Percentiles rank a stretch among this genome's conserved stretches.
Conservation (phyloP, 306 rosid genomes). For the Fagus sylvatica region DNA sequence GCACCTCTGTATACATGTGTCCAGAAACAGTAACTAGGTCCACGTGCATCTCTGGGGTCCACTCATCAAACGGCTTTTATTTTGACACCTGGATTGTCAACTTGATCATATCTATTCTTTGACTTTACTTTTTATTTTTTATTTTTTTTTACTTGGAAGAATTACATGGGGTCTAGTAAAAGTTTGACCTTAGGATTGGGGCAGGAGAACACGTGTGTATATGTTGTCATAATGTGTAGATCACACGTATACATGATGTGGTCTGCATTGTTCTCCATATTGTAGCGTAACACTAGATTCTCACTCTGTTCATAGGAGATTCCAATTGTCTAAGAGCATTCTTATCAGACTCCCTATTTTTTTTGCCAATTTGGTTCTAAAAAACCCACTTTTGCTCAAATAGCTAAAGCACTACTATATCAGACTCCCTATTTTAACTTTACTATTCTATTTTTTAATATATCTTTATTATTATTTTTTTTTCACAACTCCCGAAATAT, state of each 20-base stretch:
- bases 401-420: no score
- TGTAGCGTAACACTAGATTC: not conserved
- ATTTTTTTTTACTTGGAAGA: not conserved
- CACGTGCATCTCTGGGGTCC: conserved; percentile 36
- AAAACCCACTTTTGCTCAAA: no score
- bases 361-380: no score
- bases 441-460: no score
- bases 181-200: not conserved
- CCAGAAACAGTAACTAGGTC: conserved; percentile 7
- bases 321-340: no score
- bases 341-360: no score
- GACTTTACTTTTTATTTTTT: not conserved
- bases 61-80: not conserved
- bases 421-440: no score
- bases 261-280: not conserved
- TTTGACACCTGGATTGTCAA: not conserved
- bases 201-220: not conserved
- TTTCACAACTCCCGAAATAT: no score
- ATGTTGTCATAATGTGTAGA: not conserved
- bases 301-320: not conserved
- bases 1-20: conserved; percentile 18
- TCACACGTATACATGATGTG: no score
- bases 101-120: not conserved
- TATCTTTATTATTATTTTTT: no score
- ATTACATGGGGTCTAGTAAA: not conserved